Evolutionary conservation across 192 early-diverging fungal genomes (phyloP), one percentile per base, ranked within the genome.

Genomic region (Coemansia sp.): DNA sequence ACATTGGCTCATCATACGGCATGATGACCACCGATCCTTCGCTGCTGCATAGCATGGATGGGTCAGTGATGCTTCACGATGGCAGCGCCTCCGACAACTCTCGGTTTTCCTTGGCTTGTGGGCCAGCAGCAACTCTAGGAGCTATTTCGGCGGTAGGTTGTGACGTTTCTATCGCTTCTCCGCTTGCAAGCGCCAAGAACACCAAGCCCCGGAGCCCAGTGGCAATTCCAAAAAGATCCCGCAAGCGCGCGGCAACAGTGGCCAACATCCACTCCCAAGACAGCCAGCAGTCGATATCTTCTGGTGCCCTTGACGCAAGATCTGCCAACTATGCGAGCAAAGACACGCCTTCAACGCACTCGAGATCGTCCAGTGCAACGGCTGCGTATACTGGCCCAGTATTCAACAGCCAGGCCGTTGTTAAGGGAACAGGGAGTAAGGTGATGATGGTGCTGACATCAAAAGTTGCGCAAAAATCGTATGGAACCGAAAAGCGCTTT

Each of bases 401-500:
- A 18, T 75, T 75, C 55, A 81, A 81, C 78, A 75, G 78, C 72
- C 78, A 81, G 72, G 78, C 78, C 2, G 59, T 75, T 2, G 78
- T 81, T n/a, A 66, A 45, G n/a, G 78, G 78, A 46, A 63, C 58
- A 9, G 79, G 75, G 68, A 74, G 43, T 87, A 63, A 84, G 60
- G 66, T 86, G 13, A 86, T 94, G 10, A 71, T 95, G 61, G 86
- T 96, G 20, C 74, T 93, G 52, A 92, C 92, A 31, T 88, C 91
- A 21, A 93, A 92, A 57, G 94, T 95, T 4, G 94, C 90, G 6
- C 95, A 97, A 83, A 97, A 97, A 63, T 91, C 89, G 3, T 97
- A 97, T 66, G 95, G 94, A 28, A 91, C 88, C 34, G 95, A 97
- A 70, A 95, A 95, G 77, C 85, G 94, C 82, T 95, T 95, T 66